phyloP scores from a whole-genome alignment of 306 rosid species.

The Parietaria judaica region DNA sequence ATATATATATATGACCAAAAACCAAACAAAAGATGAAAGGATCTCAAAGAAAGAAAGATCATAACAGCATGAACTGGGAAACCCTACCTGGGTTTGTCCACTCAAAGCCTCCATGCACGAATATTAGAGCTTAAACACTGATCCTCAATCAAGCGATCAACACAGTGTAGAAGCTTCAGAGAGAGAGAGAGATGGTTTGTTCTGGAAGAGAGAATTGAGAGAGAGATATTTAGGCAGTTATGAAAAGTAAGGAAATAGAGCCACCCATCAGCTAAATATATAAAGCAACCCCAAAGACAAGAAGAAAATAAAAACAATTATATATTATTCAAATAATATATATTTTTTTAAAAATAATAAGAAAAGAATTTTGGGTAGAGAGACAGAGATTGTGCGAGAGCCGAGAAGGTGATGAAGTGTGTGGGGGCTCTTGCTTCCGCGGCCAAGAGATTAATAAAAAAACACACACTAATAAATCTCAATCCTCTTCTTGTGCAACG shows the following conservation, averaged over 20 bases:
- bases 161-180: not conserved
- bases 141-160: not conserved
- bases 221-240: slow-evolving; percentile 21
- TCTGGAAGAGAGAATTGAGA: slow-evolving; percentile 2
- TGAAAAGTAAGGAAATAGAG: slow-evolving; percentile 50
- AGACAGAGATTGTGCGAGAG: slow-evolving; percentile 12
- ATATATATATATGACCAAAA: too few species aligned
- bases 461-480: slow-evolving; percentile 19
- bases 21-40: too few species aligned
- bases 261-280: slow-evolving; percentile 28
- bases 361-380: not conserved
- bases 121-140: slow-evolving; percentile 16
- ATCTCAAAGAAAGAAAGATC: too few species aligned
- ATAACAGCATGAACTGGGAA: not conserved
- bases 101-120: slow-evolving; percentile 68
- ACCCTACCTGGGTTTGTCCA: slow-evolving; percentile 65
- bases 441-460: slow-evolving; percentile 49
- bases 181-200: not conserved
- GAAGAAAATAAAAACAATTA: too few species aligned
- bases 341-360: not conserved
- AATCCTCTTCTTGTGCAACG: slow-evolving; percentile 34
- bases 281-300: slow-evolving; percentile 28
- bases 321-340: not conserved
- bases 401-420: slow-evolving; percentile 25
- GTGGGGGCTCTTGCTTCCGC: slow-evolving; percentile 45